phyloP scores from a whole-genome alignment of 2,329 filamentous ascomycete genomes.

The Cercospora berteroae region DNA sequence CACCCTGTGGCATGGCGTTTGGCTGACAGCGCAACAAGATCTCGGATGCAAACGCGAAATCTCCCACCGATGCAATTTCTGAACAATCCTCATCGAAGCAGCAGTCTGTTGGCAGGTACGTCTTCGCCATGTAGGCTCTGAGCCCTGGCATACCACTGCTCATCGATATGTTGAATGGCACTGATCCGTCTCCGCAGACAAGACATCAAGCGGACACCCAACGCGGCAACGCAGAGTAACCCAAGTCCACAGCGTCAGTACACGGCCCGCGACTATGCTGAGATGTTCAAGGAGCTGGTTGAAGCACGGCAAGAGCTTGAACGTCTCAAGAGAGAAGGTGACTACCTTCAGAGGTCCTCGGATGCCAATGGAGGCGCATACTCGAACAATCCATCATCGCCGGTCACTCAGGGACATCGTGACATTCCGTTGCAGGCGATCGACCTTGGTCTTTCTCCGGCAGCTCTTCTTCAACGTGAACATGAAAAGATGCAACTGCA shows the following conservation, averaged over 20 bases:
- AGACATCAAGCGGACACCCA: too few relatives aligned
- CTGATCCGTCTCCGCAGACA: not conserved
- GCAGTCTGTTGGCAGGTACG: conserved; percentile 25
- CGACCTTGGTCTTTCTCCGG: not conserved
- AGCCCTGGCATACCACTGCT: too few relatives aligned
- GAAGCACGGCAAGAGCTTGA: not conserved
- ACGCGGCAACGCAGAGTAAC: not conserved
- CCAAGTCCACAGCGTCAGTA: not conserved
- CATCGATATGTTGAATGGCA: not conserved
- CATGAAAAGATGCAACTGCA: conserved; percentile 9
- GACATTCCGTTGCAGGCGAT: not conserved
- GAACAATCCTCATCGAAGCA: conserved; percentile 25
- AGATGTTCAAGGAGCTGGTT: not conserved
- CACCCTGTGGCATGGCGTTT: not conserved
- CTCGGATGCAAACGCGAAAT: not conserved
- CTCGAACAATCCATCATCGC: not conserved
- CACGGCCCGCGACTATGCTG: not conserved
- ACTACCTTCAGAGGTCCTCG: not conserved
- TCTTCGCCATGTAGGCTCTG: not conserved
- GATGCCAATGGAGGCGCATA: not conserved
- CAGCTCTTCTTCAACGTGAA: not conserved
- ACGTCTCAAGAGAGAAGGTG: not conserved
- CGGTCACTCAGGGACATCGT: not conserved
- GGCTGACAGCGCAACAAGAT: not conserved
- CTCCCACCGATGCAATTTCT: not conserved